Conservation (phyloP, 306 rosid species). For the Cicer judaicum region DNA sequence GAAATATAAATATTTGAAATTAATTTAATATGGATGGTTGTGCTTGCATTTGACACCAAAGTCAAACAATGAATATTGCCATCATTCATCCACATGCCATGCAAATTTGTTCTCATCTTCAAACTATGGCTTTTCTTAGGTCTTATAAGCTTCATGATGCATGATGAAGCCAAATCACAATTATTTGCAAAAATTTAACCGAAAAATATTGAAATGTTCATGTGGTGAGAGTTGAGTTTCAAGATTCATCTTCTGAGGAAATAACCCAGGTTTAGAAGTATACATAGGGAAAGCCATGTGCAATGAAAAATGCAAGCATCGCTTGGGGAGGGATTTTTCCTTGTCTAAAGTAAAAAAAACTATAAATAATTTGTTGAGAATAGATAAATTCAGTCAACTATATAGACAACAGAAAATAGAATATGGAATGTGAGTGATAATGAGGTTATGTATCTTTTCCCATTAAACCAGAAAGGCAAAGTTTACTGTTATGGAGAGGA, state of each 20-base stretch:
- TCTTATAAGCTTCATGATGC: slow-evolving; percentile 31
- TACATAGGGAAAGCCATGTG: slow-evolving; percentile 4
- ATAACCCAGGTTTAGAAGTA: not conserved
- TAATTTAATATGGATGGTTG: not conserved
- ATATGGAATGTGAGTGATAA: slow-evolving; percentile 26
- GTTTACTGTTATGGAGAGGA: slow-evolving; percentile 4
- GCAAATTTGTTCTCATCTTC: not conserved
- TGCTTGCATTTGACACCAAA: slow-evolving; percentile 16
- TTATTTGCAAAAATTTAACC: not conserved
- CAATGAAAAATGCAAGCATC: not conserved
- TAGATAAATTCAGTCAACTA: slow-evolving; percentile 12
- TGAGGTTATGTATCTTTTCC: not conserved
- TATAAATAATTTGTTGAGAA: slow-evolving; percentile 20
- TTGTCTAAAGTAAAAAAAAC: not conserved
- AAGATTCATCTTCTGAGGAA: no score
- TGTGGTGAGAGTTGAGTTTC: no score
- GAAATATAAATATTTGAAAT: slow-evolving; percentile 22
- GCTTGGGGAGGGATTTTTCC: not conserved
- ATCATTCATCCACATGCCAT: slow-evolving; percentile 9
- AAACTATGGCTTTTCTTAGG: slow-evolving; percentile 18
- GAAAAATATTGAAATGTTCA: no score
- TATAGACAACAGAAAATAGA: slow-evolving; percentile 23
- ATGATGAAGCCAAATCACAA: slow-evolving; percentile 29
- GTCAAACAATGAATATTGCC: slow-evolving; percentile 27
- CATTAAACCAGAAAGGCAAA: not conserved